A percentile compares a stretch with the other conserved stretches of the same genome.
phyloP scores from a whole-genome alignment of 2,329 filamentous ascomycete species.

The Coniochaeta sp. region DNA sequence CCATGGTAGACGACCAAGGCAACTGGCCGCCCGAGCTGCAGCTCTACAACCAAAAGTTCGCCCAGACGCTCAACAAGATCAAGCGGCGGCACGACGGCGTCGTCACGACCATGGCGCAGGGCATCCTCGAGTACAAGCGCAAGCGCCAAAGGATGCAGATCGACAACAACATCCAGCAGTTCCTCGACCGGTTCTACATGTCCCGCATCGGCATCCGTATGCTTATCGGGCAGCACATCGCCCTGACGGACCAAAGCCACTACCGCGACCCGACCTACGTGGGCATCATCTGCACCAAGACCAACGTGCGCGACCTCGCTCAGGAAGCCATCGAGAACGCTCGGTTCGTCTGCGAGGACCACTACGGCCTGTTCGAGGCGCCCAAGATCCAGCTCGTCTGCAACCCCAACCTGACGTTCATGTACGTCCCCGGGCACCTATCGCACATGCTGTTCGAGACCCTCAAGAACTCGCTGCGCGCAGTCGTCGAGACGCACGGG shows the following conservation, averaged over 20 bases:
- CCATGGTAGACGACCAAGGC: conserved; percentile 77
- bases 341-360: conserved; percentile 97
- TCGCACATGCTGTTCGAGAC: conserved; percentile 99
- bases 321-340: conserved; percentile 98
- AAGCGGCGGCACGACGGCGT: conserved; percentile 95
- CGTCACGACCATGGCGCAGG: conserved; percentile 95
- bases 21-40: conserved; percentile 93
- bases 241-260: conserved; percentile 86
- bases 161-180: conserved; percentile 92
- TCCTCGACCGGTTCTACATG: conserved; percentile 99
- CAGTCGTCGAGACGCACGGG: conserved; percentile 91
- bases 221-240: conserved; percentile 98
- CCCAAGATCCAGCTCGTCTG: conserved; percentile 96
- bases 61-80: conserved; percentile 83
- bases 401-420: conserved; percentile 90
- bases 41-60: conserved; percentile 89
- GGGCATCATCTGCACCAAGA: conserved; percentile 98
- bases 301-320: conserved; percentile 89
- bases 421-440: conserved; percentile 97
- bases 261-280: conserved; percentile 90
- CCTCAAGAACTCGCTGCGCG: conserved; percentile 93
- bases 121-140: conserved; percentile 96
- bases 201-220: conserved; percentile 98
- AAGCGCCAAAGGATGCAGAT: conserved; percentile 96
- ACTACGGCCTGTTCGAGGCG: conserved; percentile 94